Evolutionary conservation across 2,329 filamentous ascomycete species (phyloP).

Genomic region (Xylaria arbuscula): DNA sequence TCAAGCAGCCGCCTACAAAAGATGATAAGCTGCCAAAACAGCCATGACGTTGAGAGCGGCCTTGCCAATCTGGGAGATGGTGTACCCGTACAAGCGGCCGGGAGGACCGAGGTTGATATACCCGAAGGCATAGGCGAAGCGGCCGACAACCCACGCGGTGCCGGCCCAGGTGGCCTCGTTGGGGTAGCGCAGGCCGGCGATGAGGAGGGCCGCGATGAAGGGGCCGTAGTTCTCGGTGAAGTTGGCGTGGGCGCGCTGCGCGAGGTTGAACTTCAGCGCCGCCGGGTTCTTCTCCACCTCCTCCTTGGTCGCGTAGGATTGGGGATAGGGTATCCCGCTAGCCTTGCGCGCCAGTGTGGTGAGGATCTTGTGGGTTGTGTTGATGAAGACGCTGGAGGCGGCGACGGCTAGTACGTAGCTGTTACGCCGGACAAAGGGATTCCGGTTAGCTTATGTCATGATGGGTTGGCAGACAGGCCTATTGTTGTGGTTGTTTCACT

Average conservation of each 20-base stretch:
- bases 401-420: slow-evolving; percentile 72
- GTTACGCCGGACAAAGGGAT: neutral
- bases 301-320: slow-evolving; percentile 65
- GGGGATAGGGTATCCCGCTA: slow-evolving; percentile 67
- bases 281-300: slow-evolving; percentile 64
- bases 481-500: slow-evolving; percentile 39
- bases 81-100: slow-evolving; percentile 57
- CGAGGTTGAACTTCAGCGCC: slow-evolving; percentile 71
- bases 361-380: slow-evolving; percentile 62
- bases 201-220: slow-evolving; percentile 63
- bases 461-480: neutral
- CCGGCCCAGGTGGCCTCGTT: slow-evolving; percentile 61
- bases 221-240: slow-evolving; percentile 70
- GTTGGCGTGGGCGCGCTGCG: slow-evolving; percentile 63
- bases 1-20: slow-evolving; percentile 45
- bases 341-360: slow-evolving; percentile 63
- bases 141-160: slow-evolving; percentile 62
- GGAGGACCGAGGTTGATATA: slow-evolving; percentile 62
- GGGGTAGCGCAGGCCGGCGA: slow-evolving; percentile 68
- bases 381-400: slow-evolving; percentile 68
- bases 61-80: slow-evolving; percentile 52
- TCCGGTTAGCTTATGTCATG: neutral
- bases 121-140: slow-evolving; percentile 66
- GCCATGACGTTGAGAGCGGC: slow-evolving; percentile 57
- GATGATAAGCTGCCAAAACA: slow-evolving; percentile 55